phyloP scores from a whole-genome alignment of 2,329 filamentous ascomycete genomes.

The Corynespora cassiicola region DNA sequence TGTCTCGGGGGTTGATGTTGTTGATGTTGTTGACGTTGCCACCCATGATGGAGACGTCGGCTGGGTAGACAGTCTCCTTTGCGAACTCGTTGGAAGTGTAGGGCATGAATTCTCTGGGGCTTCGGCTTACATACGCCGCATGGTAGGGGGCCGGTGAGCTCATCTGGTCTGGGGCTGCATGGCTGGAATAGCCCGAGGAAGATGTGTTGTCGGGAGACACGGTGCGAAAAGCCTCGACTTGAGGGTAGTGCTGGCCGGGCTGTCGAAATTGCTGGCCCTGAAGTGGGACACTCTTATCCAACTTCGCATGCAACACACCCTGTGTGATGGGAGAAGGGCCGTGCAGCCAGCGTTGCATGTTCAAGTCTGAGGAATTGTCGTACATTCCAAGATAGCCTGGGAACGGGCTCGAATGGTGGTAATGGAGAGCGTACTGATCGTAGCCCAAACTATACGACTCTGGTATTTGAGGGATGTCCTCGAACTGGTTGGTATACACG shows the following conservation, averaged over 20 bases:
- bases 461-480: conserved; percentile 39
- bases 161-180: conserved; percentile 37
- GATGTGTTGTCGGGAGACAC: conserved; percentile 43
- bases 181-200: conserved; percentile 37
- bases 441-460: too few relatives aligned
- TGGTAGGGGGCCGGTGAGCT: conserved; percentile 30
- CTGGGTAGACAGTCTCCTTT: conserved; percentile 16
- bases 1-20: conserved; percentile 35
- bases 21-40: conserved; percentile 31
- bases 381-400: too few relatives aligned
- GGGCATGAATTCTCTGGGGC: conserved; percentile 23
- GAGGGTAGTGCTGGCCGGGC: conserved; percentile 29
- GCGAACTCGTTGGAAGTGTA: conserved; percentile 26
- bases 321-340: conserved; percentile 33
- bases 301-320: conserved; percentile 36
- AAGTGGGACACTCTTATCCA: conserved; percentile 17
- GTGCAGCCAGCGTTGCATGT: conserved; percentile 44
- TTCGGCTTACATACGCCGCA: conserved; percentile 21
- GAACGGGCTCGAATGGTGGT: too few relatives aligned
- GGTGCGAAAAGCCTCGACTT: conserved; percentile 27
- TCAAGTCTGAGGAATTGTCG: too few relatives aligned
- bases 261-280: conserved; percentile 23
- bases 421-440: too few relatives aligned
- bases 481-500: conserved; percentile 37
- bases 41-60: conserved; percentile 15